phyloP scores from a whole-genome alignment of 2,329 filamentous ascomycete species.

The Alternaria viburni region DNA sequence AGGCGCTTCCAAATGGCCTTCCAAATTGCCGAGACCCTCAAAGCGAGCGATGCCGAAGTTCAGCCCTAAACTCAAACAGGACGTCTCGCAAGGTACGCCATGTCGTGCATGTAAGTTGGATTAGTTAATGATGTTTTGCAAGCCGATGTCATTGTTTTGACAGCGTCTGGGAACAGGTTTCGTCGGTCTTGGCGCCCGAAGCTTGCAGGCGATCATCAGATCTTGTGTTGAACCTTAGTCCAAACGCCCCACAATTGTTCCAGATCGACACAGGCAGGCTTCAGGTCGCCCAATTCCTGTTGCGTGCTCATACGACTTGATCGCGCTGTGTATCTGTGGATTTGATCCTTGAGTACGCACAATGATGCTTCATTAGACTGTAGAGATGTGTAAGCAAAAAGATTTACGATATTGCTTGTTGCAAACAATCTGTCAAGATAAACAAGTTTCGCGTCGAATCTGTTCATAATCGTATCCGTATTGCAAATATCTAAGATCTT shows the following conservation, averaged over 20 bases:
- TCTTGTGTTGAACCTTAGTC: conserved; percentile 26
- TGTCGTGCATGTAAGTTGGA: conserved; percentile 7
- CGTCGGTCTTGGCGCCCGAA: conserved; percentile 36
- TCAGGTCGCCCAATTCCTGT: not conserved
- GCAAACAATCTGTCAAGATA: not conserved
- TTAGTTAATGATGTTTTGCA: conserved; percentile 31
- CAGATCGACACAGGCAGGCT: not conserved
- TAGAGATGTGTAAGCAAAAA: not conserved
- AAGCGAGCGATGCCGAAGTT: conserved; percentile 8
- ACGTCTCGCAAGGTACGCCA: conserved; percentile 18
- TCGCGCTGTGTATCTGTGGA: not conserved
- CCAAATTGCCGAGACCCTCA: conserved; percentile 4
- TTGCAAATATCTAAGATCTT: not conserved
- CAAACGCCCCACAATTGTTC: conserved; percentile 6
- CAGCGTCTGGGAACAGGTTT: conserved; percentile 42
- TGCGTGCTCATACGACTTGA: not conserved
- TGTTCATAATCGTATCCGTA: not conserved
- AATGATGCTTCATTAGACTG: not conserved
- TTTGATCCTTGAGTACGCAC: not conserved
- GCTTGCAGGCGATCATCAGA: conserved; percentile 29
- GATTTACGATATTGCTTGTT: not conserved
- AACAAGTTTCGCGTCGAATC: not conserved
- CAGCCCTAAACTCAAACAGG: conserved; percentile 12
- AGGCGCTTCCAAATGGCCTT: conserved; percentile 7
- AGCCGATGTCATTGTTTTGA: conserved; percentile 38